Evolutionary conservation across 1,284 basidiomycete species (phyloP), one percentile per base, ranked within the genome.

Genomic region (Salmacisia buchloeana): DNA sequence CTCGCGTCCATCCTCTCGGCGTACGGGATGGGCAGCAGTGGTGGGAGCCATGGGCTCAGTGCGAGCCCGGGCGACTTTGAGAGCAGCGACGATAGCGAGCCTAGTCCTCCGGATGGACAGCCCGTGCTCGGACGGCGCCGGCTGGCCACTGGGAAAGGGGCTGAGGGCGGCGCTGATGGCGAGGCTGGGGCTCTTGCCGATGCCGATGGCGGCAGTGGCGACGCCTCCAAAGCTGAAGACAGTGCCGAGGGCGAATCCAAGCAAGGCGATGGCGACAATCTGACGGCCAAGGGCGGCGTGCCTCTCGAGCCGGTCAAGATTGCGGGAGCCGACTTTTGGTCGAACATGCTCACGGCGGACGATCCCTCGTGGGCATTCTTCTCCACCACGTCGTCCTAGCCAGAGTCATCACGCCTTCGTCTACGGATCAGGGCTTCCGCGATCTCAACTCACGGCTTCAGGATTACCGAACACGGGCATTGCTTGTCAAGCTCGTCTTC

Each of bases 71-170:
- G 49, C 6, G 49, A 54, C 49, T 54, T 54, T 33, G 25, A 29
- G 29, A 54, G 49, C 49, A 54, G 49, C 49, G 49, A 54, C 49
- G 49, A 54, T 27, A 31, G 49, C 29, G 49, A 54, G 49, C 49
- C 49, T 7, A 54, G 49, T 33, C 49, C 49, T 15, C 29, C 49
- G 15, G 49, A 54, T 29, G 49, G 49, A 27, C 49, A 54, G 29
- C 49, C 49, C 13, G 27, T 54, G 18, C 12, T 54, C 29, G 49
- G 49, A 15, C 49, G 49, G 13, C 7, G 23, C 10, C 29, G 25
- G 6, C 27, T 13, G 5, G 39, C 39, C 10, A 54, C 25, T 18
- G 27, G 29, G 15, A 31, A 29, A 3, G 49, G 27, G 23, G 29
- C 27, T 33, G 29, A 52, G 25, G 46, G 46, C 25, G 49, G 29